These are phyloP conservation scores for Colletotrichum plurivorum DNA, from an alignment of 2,329 filamentous ascomycete genomes.

Conservation along the genomic window DNA sequence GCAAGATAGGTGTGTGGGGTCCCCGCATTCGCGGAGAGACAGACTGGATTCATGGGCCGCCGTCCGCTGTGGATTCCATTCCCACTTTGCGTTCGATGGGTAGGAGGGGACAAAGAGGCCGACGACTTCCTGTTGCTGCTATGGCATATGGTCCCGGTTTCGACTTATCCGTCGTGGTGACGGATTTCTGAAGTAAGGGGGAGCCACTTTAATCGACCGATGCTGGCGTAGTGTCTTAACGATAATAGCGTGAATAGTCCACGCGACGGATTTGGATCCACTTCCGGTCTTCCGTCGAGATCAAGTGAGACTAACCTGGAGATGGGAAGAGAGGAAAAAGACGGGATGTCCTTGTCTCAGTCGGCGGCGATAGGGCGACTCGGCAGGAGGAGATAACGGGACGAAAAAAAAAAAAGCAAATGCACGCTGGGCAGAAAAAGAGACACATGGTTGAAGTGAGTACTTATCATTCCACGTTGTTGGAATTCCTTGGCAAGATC, in stretches of 20 bases:
- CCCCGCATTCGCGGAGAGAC: constrained; percentile 35
- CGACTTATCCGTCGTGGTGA: constrained; percentile 29
- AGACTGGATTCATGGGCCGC: constrained; percentile 3
- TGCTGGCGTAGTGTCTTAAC: background rate
- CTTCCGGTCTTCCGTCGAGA: background rate
- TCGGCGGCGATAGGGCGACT: background rate
- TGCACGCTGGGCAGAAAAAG: background rate
- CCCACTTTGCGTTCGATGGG: background rate
- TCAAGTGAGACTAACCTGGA: no score
- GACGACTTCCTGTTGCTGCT: no score
- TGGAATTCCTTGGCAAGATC: background rate
- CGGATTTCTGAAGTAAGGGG: constrained; percentile 22
- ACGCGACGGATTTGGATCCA: constrained; percentile 28
- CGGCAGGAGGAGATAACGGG: background rate
- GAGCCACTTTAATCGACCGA: constrained; percentile 23
- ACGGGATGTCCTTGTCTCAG: constrained; percentile 7
- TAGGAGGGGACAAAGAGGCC: background rate
- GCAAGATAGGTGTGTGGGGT: constrained; percentile 23
- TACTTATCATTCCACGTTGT: background rate
- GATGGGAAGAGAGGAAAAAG: background rate
- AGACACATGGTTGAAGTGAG: background rate
- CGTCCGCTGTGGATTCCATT: constrained; percentile 16
- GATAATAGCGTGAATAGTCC: background rate
- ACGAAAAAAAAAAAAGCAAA: background rate
- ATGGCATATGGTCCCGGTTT: background rate